Evolutionary conservation across 1,284 basidiomycete species (phyloP), one percentile per base, ranked within the genome.

Genomic region (Tylopilus orsonianus): DNA sequence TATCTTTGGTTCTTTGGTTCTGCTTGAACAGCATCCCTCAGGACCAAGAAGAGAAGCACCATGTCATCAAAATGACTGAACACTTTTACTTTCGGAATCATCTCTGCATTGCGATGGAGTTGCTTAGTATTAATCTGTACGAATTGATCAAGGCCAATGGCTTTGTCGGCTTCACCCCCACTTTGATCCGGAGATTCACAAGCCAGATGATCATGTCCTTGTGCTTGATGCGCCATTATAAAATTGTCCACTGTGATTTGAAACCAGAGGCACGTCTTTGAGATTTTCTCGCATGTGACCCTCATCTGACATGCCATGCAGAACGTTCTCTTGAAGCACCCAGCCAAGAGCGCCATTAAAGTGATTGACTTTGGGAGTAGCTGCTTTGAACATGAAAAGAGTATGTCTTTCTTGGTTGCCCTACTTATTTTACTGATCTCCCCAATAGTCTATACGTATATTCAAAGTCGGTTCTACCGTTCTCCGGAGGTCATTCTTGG

Each of bases 321-420:
- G 92, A 99, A 99, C 62, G 93, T 99, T 37, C 75, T 99, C 6
- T 75, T 99, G 41, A 85, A 86, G 46, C 96, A 99, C 69, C 97
- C 97, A 13, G 85, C 90, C 10, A 97, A 94, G 77, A 97, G 93
- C 61, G 93, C 85, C 4, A 91, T 99, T 71, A 98, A 97, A 71
- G 94, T 98, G 52, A 99, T 99, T 60, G 97, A 99, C 70, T 99
- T 99, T 69, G 97, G 97, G 34, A 96, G 93, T 62, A 97, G 94
- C 65, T 99, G 97, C 70, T 90, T 97, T 58, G 97, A 99, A 68
- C 89, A 97, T 61, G 97, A 99, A 72, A 99, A 98, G 75, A 95
- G 94, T 96, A 62, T 59, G 85, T 74, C 10, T 10, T 39, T 32
- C 35, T 35, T 14, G n/a, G 38, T 13, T 38, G n/a, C 20, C 40